Evolutionary conservation across 306 rosid species (phyloP), one percentile per base, ranked within the genome.

Genomic region (Trichosanthes truncata): DNA sequence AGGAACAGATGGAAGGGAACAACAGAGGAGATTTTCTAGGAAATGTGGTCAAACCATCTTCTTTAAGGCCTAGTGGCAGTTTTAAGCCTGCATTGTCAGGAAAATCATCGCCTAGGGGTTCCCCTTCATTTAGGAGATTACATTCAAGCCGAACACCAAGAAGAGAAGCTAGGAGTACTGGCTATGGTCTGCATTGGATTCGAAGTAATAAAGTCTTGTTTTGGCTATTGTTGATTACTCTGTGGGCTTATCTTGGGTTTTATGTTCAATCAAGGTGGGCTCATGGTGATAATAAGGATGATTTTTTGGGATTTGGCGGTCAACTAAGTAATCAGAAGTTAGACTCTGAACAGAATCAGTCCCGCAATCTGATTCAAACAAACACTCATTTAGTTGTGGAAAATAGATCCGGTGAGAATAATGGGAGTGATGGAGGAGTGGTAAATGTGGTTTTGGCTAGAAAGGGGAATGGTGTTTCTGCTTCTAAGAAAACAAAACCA

Each of bases 181-280:
- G 84, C 66, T 81, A 57, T 81, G 84, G 85, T 76, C 43, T 81
- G 35, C 94, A 81, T 61, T 83, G 89, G 88, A 84, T 88, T 82
- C 82, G 91, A 55, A 85, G 88, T 84, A 92, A 94, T 82, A 88
- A 84, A 69, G 57, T 94, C 41, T 52, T 92, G 43, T 84, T 85
- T 51, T 94, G 94, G 96, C 78, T 94, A 83, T 63, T 94, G 60
- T 66, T 94, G 82, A 92, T 94, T 83, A 92, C 96, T 80, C 91
- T 94, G 33, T 94, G 98, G 98, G 86, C 97, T 36, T 94, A 94
- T 84, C 90, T 94, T 85, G 97, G 91, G 45, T 91, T 92, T 81
- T 89, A 82, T 80, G 91, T 90, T 85, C 98, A 89, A 82, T 92
- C 98, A 17, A 85, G 87, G 86, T 94, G 98, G 97, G 94, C 90